Conservation (phyloP, 1,284 basidiomycete species). For the Neolentinus lepideus region DNA sequence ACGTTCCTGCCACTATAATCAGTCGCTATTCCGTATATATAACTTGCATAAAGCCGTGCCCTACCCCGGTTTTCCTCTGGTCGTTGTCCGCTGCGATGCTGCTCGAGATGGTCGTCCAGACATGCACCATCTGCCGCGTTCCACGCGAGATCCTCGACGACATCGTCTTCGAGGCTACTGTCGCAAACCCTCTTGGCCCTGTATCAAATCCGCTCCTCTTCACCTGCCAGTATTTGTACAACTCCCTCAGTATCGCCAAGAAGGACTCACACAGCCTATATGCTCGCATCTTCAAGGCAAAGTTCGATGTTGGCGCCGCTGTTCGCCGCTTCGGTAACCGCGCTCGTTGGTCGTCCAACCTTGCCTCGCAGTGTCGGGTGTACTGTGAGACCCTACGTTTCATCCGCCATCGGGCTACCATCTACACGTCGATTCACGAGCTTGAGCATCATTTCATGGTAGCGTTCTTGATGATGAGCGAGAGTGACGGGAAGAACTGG, state of each 20-base stretch:
- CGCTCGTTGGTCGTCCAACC: slow-evolving; percentile 27
- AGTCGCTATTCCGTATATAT: background rate
- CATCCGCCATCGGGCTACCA: slow-evolving; percentile 12
- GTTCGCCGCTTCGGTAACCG: slow-evolving; percentile 43
- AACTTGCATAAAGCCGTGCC: background rate
- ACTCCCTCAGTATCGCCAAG: slow-evolving; percentile 31
- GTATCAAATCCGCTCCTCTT: slow-evolving; percentile 40
- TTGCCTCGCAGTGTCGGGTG: slow-evolving; percentile 40
- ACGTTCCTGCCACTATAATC: slow-evolving; percentile 3
- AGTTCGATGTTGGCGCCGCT: slow-evolving; percentile 55
- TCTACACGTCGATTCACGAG: slow-evolving; percentile 33
- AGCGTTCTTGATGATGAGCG: slow-evolving; percentile 59
- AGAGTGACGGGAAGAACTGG: slow-evolving; percentile 72
- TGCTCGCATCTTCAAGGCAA: slow-evolving; percentile 47
- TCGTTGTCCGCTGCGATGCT: slow-evolving; percentile 8
- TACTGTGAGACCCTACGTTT: slow-evolving; percentile 31
- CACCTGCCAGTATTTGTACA: slow-evolving; percentile 36
- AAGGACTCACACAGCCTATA: slow-evolving; percentile 46
- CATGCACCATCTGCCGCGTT: slow-evolving; percentile 27
- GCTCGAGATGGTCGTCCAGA: background rate
- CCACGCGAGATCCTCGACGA: slow-evolving; percentile 58
- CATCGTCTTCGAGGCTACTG: slow-evolving; percentile 44
- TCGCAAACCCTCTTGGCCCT: slow-evolving; percentile 32
- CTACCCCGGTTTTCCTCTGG: slow-evolving; percentile 2
- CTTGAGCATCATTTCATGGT: slow-evolving; percentile 44